Percentiles rank a stretch among this genome's conserved stretches.
These are phyloP conservation scores for Colletotrichum sansevieriae DNA, from an alignment of 2,329 filamentous ascomycete genomes.

Conservation along the genomic window DNA sequence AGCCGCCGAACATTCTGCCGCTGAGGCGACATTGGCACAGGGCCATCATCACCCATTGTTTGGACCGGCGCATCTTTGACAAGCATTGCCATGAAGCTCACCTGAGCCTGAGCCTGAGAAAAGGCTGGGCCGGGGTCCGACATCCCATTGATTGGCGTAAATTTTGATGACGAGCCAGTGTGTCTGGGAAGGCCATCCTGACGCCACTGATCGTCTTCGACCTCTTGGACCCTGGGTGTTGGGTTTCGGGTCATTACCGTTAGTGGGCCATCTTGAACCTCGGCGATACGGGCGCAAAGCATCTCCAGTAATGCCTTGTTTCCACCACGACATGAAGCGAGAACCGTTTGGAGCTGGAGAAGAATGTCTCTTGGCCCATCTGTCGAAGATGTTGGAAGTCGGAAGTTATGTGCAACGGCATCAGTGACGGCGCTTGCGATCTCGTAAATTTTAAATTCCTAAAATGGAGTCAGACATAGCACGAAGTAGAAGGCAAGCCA, in stretches of 20 bases:
- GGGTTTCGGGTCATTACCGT: constrained; percentile 17
- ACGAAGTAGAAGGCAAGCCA: neutral
- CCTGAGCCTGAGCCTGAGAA: constrained; percentile 21
- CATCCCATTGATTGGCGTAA: constrained; percentile 4
- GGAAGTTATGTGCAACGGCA: constrained; percentile 49
- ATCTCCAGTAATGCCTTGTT: constrained; percentile 55
- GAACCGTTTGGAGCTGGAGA: constrained; percentile 53
- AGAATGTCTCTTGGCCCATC: constrained; percentile 52
- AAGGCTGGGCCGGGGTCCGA: neutral
- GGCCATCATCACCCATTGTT: neutral
- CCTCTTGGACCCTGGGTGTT: constrained; percentile 33
- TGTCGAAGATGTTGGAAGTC: constrained; percentile 35
- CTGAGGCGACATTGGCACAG: constrained; percentile 3
- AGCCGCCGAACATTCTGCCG: constrained; percentile 18
- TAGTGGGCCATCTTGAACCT: constrained; percentile 34
- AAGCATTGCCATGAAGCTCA: constrained; percentile 25
- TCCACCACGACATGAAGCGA: constrained; percentile 58
- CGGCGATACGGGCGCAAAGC: constrained; percentile 44
- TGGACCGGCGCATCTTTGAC: constrained; percentile 17
- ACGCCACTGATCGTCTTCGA: constrained; percentile 35
- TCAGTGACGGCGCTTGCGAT: constrained; percentile 61
- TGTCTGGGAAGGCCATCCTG: neutral
- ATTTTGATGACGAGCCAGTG: constrained; percentile 6
- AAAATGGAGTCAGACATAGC: neutral
- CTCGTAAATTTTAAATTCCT: constrained; percentile 61